Evolutionary conservation across 768 basidiomycete species (phyloP), one percentile per base, ranked within the genome.

Genomic region (Termitomyces sp.): DNA sequence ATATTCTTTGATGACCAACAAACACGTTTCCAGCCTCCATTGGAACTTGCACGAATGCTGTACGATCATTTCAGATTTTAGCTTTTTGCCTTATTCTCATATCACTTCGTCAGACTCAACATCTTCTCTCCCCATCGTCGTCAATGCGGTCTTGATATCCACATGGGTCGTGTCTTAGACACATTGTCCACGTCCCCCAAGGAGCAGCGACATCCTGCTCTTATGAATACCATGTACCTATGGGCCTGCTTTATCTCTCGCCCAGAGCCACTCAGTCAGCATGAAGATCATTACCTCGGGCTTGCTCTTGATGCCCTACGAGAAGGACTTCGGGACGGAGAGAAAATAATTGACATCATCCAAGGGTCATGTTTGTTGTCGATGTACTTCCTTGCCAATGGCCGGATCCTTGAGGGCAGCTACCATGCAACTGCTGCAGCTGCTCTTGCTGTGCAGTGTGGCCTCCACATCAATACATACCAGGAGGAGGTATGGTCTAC

Each of bases 161-260:
- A 91, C 71, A 84, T 87, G 70, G 85, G 82, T 18, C 82, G 82
- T 50, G 76, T 93, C 51, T 78, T 86, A 36, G 86, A 88, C 52
- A 85, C 85, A 38, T 75, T 92, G 45, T 75, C 74, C 48, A 76
- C 79, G 6, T 82, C 87, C 16, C 57, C 70, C 4, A 65, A 81
- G 51, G 85, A 90, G 60, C 89, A 89, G 58, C 85, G 85, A 20
- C 91, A 93, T 67, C 87, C 91, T 9, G 84, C 82, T 57, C 80
- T 94, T 15, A 84, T 92, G 80, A 90, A 92, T 68, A 81, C 90
- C 63, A 87, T 92, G 68, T 93, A 87, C 70, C 83, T 92, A 7
- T 92, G 91, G 88, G 88, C 90, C 2, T 92, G 90, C 71, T 90
- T 88, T 69, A 80, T 92, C 44, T 90, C 91, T 11, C 81, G 89